phyloP scores from a whole-genome alignment of 306 rosid species.

The Quillaja saponaria region DNA sequence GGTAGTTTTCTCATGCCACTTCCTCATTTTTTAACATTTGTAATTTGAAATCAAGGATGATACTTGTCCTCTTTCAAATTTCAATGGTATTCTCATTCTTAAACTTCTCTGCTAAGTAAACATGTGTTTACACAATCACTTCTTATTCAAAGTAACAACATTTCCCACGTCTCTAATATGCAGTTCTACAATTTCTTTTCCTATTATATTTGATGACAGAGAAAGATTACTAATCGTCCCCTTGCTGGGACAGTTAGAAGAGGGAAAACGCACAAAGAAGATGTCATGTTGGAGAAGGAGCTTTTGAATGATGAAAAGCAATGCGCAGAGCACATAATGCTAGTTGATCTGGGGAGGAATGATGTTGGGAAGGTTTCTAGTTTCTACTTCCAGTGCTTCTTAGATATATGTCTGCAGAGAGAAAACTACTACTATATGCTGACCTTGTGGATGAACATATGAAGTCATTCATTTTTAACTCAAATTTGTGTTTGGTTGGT shows the following conservation, averaged over 20 bases:
- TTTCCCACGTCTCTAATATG: slow-evolving; percentile 19
- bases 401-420: slow-evolving; percentile 13
- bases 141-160: background rate
- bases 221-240: slow-evolving; percentile 77
- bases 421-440: too few relatives aligned
- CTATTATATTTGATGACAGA: slow-evolving; percentile 46
- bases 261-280: slow-evolving; percentile 89
- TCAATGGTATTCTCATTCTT: too few relatives aligned
- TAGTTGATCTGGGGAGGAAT: slow-evolving; percentile 95
- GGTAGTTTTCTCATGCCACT: slow-evolving; percentile 40
- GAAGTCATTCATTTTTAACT: too few relatives aligned
- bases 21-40: slow-evolving; percentile 5
- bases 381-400: slow-evolving; percentile 28
- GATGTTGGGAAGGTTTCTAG: slow-evolving; percentile 86
- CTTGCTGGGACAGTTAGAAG: slow-evolving; percentile 96
- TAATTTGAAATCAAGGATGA: background rate
- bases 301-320: slow-evolving; percentile 87
- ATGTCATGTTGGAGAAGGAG: slow-evolving; percentile 71
- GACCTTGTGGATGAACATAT: too few relatives aligned
- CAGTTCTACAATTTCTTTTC: slow-evolving; percentile 13
- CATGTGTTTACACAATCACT: too few relatives aligned
- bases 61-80: slow-evolving; percentile 24
- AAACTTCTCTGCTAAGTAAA: too few relatives aligned
- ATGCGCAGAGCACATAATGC: slow-evolving; percentile 90
- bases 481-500: too few relatives aligned